Percentiles rank a stretch among this genome's conserved stretches.
Evolutionary conservation across 257 asterid genomes (phyloP).

Genomic region (Jacaranda mimosifolia): DNA sequence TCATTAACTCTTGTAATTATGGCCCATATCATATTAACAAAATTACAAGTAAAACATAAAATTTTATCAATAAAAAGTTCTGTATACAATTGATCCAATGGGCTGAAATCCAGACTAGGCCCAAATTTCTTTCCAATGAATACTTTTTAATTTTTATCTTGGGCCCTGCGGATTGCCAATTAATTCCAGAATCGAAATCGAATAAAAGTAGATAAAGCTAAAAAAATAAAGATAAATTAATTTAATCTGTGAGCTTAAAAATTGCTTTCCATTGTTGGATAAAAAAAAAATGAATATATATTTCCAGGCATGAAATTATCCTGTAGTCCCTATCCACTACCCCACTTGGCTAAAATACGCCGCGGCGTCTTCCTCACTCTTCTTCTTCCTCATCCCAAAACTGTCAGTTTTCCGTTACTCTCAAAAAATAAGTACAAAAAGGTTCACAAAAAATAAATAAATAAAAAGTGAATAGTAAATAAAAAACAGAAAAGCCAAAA

Average conservation of each 20-base stretch:
- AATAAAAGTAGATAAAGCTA: background rate
- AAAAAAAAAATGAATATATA: background rate
- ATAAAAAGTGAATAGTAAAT: background rate
- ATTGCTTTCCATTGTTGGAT: background rate
- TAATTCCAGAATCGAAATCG: conserved; percentile 1
- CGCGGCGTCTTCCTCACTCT: conserved; percentile 33
- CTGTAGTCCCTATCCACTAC: conserved; percentile 28
- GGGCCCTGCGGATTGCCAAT: background rate
- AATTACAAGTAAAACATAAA: too few relatives aligned
- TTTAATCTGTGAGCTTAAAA: conserved; percentile 10
- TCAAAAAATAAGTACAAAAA: background rate
- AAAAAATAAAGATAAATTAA: background rate
- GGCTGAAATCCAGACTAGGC: too few relatives aligned
- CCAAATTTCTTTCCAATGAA: too few relatives aligned
- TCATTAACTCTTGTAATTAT: too few relatives aligned
- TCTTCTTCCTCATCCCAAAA: conserved; percentile 16
- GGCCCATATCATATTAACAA: too few relatives aligned
- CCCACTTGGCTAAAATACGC: conserved; percentile 39
- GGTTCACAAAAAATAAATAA: background rate
- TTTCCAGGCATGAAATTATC: conserved; percentile 38
- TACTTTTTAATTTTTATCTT: too few relatives aligned
- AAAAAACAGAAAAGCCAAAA: conserved; percentile 6
- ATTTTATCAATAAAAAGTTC: too few relatives aligned
- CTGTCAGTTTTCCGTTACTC: conserved; percentile 47
- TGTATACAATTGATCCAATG: too few relatives aligned